Conservation (phyloP, 169 alveolate genomes). For the Plasmodium relictum region DNA sequence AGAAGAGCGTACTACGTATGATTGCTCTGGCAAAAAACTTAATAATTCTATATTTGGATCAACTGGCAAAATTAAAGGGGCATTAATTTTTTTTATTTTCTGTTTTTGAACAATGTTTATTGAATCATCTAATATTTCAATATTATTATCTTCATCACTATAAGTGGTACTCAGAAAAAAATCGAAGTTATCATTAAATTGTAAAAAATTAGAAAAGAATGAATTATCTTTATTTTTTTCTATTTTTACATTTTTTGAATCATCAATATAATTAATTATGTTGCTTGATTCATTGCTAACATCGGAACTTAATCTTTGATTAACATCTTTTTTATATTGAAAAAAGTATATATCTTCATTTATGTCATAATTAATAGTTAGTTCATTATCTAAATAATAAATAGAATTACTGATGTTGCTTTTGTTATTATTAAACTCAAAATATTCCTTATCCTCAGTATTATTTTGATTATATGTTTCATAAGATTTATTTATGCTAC, state of each 20-base stretch:
- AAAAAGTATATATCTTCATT: slow-evolving; percentile 26
- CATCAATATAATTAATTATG: slow-evolving; percentile 48
- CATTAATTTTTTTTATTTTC: slow-evolving; percentile 36
- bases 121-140: slow-evolving; percentile 74
- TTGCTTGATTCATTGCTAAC: slow-evolving; percentile 24
- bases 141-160: slow-evolving; percentile 61
- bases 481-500: not conserved
- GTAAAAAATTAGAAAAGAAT: slow-evolving; percentile 64
- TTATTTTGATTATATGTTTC: not conserved
- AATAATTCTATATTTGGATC: slow-evolving; percentile 66
- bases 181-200: slow-evolving; percentile 50
- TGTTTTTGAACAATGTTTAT: slow-evolving; percentile 66
- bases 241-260: slow-evolving; percentile 25
- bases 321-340: slow-evolving; percentile 19
- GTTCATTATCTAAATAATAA: slow-evolving; percentile 47
- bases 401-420: slow-evolving; percentile 25
- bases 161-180: slow-evolving; percentile 42
- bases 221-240: slow-evolving; percentile 62
- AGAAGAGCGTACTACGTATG: slow-evolving; percentile 69
- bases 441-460: not conserved
- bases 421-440: not conserved
- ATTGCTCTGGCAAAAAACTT: slow-evolving; percentile 71
- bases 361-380: slow-evolving; percentile 10
- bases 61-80: slow-evolving; percentile 62
- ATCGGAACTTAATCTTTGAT: not conserved